phyloP scores from a whole-genome alignment of 805 yeast genomes.

The Yarrowia alimentaria region DNA sequence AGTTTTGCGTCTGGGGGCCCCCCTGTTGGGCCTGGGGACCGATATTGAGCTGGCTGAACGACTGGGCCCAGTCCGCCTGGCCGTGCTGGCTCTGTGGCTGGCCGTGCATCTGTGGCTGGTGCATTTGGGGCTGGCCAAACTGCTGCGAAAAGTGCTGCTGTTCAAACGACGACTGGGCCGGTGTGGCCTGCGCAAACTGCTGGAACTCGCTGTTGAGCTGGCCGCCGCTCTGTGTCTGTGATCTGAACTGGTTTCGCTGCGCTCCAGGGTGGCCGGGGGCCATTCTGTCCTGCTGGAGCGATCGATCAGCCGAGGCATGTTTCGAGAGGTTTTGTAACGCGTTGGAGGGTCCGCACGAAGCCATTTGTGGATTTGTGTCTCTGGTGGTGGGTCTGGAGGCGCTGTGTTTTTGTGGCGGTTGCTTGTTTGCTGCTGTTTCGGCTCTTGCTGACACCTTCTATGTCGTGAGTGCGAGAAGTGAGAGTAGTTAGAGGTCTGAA shows the following conservation, averaged over 20 bases:
- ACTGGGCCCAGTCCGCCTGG: conserved; percentile 7
- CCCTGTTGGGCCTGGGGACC: conserved; percentile 6
- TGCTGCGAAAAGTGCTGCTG: not conserved
- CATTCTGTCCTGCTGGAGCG: conserved; percentile 29
- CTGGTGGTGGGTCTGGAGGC: not conserved
- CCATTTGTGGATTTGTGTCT: conserved; percentile 5
- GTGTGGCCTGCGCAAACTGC: conserved; percentile 25
- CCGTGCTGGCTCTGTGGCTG: not conserved
- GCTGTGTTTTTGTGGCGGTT: not conserved
- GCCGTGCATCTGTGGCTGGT: not conserved
- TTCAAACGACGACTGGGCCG: conserved; percentile 6
- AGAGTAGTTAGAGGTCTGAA: too few species aligned
- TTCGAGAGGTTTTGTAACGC: conserved; percentile 37
- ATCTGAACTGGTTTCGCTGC: conserved; percentile 17
- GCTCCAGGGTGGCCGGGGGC: conserved; percentile 5
- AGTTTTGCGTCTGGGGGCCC: conserved; percentile 10
- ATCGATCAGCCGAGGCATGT: conserved; percentile 32
- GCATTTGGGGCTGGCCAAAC: conserved; percentile 1
- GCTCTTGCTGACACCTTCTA: too few species aligned
- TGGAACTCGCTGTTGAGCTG: conserved; percentile 14
- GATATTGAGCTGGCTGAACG: conserved; percentile 14
- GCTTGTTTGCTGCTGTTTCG: too few species aligned
- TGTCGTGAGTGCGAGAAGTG: too few species aligned
- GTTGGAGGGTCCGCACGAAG: conserved; percentile 37
- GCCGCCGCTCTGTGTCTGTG: conserved; percentile 11